A percentile compares a stretch with the other conserved stretches of the same genome.
These are phyloP conservation scores for Gentiana macrophylla DNA, from an alignment of 257 asterid species.

Conservation along the genomic window DNA sequence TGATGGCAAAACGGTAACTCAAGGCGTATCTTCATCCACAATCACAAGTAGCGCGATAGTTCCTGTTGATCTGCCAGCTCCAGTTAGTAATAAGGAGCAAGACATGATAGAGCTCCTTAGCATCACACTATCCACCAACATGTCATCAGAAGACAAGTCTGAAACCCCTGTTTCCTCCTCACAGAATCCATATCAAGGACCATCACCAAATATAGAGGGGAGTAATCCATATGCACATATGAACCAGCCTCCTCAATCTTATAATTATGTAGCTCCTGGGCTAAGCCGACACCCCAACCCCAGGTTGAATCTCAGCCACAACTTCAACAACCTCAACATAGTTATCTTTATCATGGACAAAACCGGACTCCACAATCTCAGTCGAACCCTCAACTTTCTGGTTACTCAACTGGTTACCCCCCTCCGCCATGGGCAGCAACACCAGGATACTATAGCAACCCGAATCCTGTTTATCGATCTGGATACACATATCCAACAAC, in stretches of 20 bases:
- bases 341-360: slow-evolving; percentile 7
- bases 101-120: slow-evolving; percentile 69
- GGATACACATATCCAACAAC: slow-evolving; percentile 21
- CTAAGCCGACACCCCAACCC: slow-evolving; percentile 17
- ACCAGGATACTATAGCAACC: slow-evolving; percentile 44
- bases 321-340: slow-evolving; percentile 17
- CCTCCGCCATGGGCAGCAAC: slow-evolving; percentile 98
- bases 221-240: slow-evolving; percentile 23
- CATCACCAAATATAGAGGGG: slow-evolving; percentile 20
- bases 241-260: slow-evolving; percentile 31
- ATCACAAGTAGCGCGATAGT: slow-evolving; percentile 51
- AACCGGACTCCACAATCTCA: slow-evolving; percentile 13
- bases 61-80: slow-evolving; percentile 29
- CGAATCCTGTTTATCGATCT: slow-evolving; percentile 22
- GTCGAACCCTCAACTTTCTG: slow-evolving; percentile 17
- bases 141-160: slow-evolving; percentile 31
- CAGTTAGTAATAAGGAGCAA: slow-evolving; percentile 43
- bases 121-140: slow-evolving; percentile 39
- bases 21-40: slow-evolving; percentile 20
- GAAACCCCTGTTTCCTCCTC: slow-evolving; percentile 17
- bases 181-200: slow-evolving; percentile 21
- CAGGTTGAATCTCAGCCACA: slow-evolving; percentile 16
- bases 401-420: slow-evolving; percentile 34
- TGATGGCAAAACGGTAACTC: slow-evolving; percentile 4
- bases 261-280: slow-evolving; percentile 82